Evolutionary conservation across 2,329 filamentous ascomycete genomes (phyloP), one percentile per base, ranked within the genome.

Genomic region (Beauveria pseudobassiana): DNA sequence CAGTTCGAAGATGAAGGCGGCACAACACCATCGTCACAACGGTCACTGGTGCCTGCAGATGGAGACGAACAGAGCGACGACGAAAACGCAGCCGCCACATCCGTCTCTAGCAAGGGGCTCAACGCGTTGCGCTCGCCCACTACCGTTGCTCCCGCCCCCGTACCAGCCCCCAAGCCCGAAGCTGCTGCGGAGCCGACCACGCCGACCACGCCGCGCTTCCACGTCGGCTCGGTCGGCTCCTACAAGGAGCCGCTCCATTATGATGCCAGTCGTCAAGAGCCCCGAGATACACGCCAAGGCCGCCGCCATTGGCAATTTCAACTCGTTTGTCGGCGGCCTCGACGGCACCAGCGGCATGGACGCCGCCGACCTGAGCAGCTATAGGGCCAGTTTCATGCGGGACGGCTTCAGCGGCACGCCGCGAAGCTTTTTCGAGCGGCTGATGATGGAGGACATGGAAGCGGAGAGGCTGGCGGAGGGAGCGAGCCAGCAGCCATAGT

Each of bases 161-260:
- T 81, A 55, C 65, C 76, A 16, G 77, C 79, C 42, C 63, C 69
- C 52, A 73, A 71, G 60, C 67, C 68, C 12, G 34, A 38, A 28
- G 63, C 68, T 46, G 62, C 67, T n/a, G 66, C 64, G 43, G 70
- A 64, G 28, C 70, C 68, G 48, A 67, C 73, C 54, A 69, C 70
- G n/a, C 69, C 73, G 12, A 69, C 74, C 3, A 66, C 66, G 5
- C 66, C 74, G 53, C 74, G 71, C 51, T 74, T 74, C 58, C 69
- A 74, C 49, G 69, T 74, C 24, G 75, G 75, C 20, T 80, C 78
- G 7, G 69, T 81, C 16, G 81, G 81, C 3, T 84, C 81, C n/a
- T 83, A 82, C 66, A 82, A 78, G 66, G 82, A n/a, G 82, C 49
- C 76, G 76, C 22, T 76, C 81, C 16, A 78, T 85, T 53, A 74